phyloP scores from a whole-genome alignment of 352 stramenopile genomes.

The Globisporangium viniferum region DNA sequence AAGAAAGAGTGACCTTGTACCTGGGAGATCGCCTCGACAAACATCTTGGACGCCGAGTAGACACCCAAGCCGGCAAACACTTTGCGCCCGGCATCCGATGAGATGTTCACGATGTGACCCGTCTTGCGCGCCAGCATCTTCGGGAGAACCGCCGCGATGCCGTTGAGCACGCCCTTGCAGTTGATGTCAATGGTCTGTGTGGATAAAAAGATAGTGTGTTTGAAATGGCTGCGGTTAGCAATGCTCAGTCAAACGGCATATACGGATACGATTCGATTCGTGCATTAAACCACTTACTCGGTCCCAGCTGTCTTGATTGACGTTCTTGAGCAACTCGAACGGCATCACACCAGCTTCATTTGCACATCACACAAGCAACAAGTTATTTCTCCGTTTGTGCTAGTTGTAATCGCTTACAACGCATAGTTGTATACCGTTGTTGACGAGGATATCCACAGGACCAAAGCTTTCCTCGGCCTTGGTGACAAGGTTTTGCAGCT shows the following conservation, averaged over 20 bases:
- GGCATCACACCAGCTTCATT: constrained; percentile 89
- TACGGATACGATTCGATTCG: neutral
- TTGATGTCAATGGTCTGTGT: constrained; percentile 89
- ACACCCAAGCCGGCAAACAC: constrained; percentile 83
- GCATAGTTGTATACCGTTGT: constrained; percentile 55
- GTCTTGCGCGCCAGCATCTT: constrained; percentile 72
- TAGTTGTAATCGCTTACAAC: neutral
- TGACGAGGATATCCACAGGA: constrained; percentile 87
- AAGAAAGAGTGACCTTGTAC: neutral
- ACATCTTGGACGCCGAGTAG: constrained; percentile 91
- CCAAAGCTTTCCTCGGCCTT: constrained; percentile 61
- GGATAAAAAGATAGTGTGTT: neutral
- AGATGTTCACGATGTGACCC: constrained; percentile 87
- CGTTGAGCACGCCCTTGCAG: constrained; percentile 90
- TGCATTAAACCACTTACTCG: constrained; percentile 12
- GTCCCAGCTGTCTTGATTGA: constrained; percentile 91
- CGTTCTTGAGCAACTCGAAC: constrained; percentile 89
- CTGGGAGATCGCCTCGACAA: constrained; percentile 89
- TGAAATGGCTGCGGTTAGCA: neutral
- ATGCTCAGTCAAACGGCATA: neutral
- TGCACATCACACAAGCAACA: neutral
- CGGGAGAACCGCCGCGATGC: constrained; percentile 69
- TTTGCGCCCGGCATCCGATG: constrained; percentile 79
- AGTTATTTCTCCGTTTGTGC: neutral
- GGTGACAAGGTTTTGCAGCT: constrained; percentile 58